Percentiles rank a stretch among this genome's conserved stretches.
Conservation (phyloP, 371 early-diverging fungal genomes). For the Rhizopus sp. region DNA sequence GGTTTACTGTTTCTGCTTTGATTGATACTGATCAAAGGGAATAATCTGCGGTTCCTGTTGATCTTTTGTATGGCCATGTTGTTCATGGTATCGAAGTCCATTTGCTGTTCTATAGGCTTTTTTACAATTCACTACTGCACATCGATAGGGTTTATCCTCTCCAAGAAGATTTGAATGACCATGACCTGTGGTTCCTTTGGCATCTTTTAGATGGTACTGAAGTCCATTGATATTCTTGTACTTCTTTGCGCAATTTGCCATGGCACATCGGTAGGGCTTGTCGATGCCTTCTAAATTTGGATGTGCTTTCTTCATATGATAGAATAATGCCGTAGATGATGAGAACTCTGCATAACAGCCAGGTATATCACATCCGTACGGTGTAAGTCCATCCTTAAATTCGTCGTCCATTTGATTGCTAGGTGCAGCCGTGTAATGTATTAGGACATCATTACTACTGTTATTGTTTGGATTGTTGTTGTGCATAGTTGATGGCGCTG, state of each 20-base stretch:
- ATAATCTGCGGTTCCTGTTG: conserved; percentile 16
- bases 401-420: conserved; percentile 10
- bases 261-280: conserved; percentile 81
- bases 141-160: conserved; percentile 25
- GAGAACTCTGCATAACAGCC: conserved; percentile 64
- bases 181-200: conserved; percentile 54
- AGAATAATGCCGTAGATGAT: conserved; percentile 60
- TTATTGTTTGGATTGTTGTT: not conserved
- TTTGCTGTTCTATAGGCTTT: conserved; percentile 48
- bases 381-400: conserved; percentile 32
- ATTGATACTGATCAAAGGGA: not conserved
- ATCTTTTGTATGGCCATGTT: conserved; percentile 31
- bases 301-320: conserved; percentile 70
- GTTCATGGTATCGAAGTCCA: conserved; percentile 45
- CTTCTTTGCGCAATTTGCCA: conserved; percentile 74
- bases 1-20: too few relatives aligned
- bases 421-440: conserved; percentile 18
- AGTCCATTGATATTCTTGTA: conserved; percentile 96
- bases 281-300: conserved; percentile 42
- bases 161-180: conserved; percentile 4
- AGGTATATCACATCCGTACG: conserved; percentile 74
- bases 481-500: not conserved
- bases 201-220: conserved; percentile 83
- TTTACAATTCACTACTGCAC: conserved; percentile 38
- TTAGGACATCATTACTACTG: conserved; percentile 20